Evolutionary conservation across 140 eudicot genomes (phyloP).

Genomic region (Cichorium intybus): DNA sequence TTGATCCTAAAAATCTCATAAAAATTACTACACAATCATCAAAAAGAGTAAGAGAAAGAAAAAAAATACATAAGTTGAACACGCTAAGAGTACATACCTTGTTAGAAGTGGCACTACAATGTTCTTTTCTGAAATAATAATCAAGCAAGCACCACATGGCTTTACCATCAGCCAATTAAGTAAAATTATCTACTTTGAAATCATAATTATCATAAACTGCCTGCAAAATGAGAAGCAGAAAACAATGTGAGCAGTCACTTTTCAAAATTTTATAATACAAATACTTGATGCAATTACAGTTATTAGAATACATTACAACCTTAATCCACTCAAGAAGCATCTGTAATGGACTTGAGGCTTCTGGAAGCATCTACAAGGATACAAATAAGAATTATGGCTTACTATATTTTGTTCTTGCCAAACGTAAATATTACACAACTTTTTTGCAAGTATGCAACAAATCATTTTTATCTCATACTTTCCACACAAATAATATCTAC

Average conservation of each 20-base stretch:
- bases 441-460: not conserved
- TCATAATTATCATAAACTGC: slow-evolving; percentile 67
- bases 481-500: not conserved
- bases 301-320: slow-evolving; percentile 37
- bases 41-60: no score
- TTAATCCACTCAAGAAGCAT: slow-evolving; percentile 85
- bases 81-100: no score
- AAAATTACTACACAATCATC: no score
- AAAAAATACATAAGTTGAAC: no score
- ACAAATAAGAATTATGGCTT: slow-evolving; percentile 1
- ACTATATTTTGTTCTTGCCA: not conserved
- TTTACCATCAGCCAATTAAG: no score
- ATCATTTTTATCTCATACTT: slow-evolving; percentile 2
- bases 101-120: no score
- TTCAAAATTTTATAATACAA: no score
- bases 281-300: slow-evolving; percentile 9
- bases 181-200: slow-evolving; percentile 57
- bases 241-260: no score
- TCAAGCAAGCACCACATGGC: no score
- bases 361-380: slow-evolving; percentile 38
- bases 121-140: no score
- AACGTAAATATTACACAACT: no score
- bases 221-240: slow-evolving; percentile 34
- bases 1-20: no score
- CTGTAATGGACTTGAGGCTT: slow-evolving; percentile 49